These are phyloP conservation scores for Pascua sp. DNA, from an alignment of 1,284 basidiomycete genomes.

Conservation along the genomic window DNA sequence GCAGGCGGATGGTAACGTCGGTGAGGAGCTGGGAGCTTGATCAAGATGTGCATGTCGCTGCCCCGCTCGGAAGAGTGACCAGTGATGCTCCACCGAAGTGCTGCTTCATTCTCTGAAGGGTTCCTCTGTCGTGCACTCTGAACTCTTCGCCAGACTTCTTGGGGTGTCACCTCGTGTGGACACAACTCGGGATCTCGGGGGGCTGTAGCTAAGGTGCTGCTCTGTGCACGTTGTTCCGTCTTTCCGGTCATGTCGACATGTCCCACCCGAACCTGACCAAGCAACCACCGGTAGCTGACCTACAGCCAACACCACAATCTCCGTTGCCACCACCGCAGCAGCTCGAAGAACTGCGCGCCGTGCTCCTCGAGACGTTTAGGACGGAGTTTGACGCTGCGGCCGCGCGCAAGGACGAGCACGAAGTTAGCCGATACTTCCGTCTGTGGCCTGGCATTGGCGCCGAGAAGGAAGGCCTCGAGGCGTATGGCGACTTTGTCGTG, in stretches of 20 bases:
- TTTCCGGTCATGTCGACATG: too few relatives aligned
- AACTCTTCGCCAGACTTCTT: too few relatives aligned
- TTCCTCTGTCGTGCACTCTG: too few relatives aligned
- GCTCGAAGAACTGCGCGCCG: slow-evolving; percentile 68
- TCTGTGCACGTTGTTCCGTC: too few relatives aligned
- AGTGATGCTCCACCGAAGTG: too few relatives aligned
- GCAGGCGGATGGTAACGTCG: too few relatives aligned
- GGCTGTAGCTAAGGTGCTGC: background rate
- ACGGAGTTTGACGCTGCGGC: slow-evolving; percentile 75
- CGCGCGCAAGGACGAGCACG: slow-evolving; percentile 69
- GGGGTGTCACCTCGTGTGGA: too few relatives aligned
- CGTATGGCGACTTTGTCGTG: slow-evolving; percentile 89
- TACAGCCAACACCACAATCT: slow-evolving; percentile 80
- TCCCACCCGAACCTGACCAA: background rate
- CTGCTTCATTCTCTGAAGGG: too few relatives aligned
- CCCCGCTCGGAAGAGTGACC: too few relatives aligned
- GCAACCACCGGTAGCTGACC: slow-evolving; percentile 1
- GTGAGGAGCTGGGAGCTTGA: too few relatives aligned
- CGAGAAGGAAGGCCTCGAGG: slow-evolving; percentile 79
- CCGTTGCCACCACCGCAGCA: slow-evolving; percentile 82
- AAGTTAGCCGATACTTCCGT: slow-evolving; percentile 92
- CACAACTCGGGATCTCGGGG: background rate
- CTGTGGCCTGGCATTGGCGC: slow-evolving; percentile 88
- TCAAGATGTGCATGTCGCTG: too few relatives aligned
- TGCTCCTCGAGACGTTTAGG: slow-evolving; percentile 73